Percentiles rank a stretch among this genome's conserved stretches.
These are phyloP conservation scores for Myxozyma mucilagina DNA, from an alignment of 805 yeast genomes.

Conservation along the genomic window DNA sequence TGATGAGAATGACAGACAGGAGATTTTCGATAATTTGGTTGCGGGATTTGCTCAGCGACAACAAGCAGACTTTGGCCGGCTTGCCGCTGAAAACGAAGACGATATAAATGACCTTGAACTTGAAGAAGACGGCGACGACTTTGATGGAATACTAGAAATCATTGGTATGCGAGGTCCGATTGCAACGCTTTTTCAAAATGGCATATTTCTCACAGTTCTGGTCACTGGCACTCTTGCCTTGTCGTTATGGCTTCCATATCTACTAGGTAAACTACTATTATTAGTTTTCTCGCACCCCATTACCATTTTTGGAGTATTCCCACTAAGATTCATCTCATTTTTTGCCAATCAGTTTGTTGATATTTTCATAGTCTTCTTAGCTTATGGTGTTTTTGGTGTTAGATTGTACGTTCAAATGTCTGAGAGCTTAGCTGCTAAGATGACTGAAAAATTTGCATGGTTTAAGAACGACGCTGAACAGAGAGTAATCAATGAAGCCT, in stretches of 20 bases:
- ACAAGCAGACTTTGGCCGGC: no score
- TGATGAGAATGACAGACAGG: not conserved
- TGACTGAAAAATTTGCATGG: conserved; percentile 2
- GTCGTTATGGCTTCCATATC: conserved; percentile 35
- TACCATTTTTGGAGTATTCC: conserved; percentile 10
- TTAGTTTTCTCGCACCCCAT: conserved; percentile 22
- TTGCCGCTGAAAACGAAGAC: conserved; percentile 8
- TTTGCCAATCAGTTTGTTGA: conserved; percentile 25
- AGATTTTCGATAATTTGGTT: not conserved
- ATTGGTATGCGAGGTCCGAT: conserved; percentile 36
- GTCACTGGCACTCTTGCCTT: conserved; percentile 23
- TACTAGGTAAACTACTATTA: conserved; percentile 31
- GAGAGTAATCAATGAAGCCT: conserved; percentile 5
- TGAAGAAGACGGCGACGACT: conserved; percentile 34
- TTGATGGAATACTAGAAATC: conserved; percentile 38
- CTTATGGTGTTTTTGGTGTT: not conserved
- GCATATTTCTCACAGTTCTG: conserved; percentile 30
- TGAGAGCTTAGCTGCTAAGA: not conserved
- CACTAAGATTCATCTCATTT: conserved; percentile 10
- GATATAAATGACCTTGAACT: conserved; percentile 22
- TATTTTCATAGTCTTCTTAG: conserved; percentile 8
- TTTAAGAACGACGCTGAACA: conserved; percentile 9
- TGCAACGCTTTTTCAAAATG: conserved; percentile 31
- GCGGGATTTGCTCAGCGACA: not conserved
- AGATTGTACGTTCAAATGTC: conserved; percentile 1